A percentile compares a stretch with the other conserved stretches of the same genome.
Conservation (phyloP, 2,329 filamentous ascomycete genomes). For the Pleomassaria siparia region DNA sequence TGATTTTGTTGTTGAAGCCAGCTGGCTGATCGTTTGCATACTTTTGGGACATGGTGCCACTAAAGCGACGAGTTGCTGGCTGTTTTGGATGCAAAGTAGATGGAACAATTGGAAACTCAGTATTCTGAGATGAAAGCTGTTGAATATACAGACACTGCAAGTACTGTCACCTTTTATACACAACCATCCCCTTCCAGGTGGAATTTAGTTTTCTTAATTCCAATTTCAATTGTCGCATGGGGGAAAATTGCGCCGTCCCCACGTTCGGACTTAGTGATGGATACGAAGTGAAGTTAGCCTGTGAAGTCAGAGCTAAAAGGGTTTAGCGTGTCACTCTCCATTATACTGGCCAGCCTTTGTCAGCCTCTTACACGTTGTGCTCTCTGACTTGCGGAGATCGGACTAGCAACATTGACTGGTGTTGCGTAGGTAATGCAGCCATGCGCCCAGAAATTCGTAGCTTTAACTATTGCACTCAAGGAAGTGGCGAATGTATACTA, state of each 20-base stretch:
- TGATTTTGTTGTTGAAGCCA: conserved; percentile 24
- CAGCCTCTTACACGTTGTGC: too few relatives aligned
- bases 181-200: not conserved
- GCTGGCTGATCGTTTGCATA: conserved; percentile 3
- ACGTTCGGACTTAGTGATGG: not conserved
- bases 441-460: too few relatives aligned
- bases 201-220: not conserved
- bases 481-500: too few relatives aligned
- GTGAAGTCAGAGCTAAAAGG: not conserved
- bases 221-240: not conserved
- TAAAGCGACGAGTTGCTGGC: not conserved
- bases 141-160: not conserved
- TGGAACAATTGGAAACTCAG: not conserved
- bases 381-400: too few relatives aligned
- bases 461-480: too few relatives aligned
- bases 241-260: not conserved
- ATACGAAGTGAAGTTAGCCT: conserved; percentile 1
- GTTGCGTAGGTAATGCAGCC: too few relatives aligned
- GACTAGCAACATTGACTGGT: too few relatives aligned
- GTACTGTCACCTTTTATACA: not conserved
- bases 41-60: conserved; percentile 1
- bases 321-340: not conserved
- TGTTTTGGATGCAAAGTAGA: not conserved
- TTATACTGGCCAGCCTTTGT: not conserved
- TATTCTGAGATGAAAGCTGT: not conserved